Evolutionary conservation across 1,284 basidiomycete species (phyloP).

Genomic region (Rhizoctonia solani): DNA sequence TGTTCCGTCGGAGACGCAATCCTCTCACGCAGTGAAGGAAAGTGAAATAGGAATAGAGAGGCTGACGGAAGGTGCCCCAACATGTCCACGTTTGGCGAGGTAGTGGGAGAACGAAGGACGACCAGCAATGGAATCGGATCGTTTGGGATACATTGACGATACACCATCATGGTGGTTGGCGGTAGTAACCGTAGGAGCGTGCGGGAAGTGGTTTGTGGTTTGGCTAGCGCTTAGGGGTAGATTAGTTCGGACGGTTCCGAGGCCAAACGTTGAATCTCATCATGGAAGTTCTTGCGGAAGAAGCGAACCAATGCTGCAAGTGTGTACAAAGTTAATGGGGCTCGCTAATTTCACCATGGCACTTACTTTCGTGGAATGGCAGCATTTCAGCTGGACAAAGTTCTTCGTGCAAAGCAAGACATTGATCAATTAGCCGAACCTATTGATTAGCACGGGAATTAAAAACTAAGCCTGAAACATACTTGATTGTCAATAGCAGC

Average conservation of each 20-base stretch:
- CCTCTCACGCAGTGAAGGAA: slow-evolving; percentile 22
- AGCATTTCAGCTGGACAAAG: slow-evolving; percentile 86
- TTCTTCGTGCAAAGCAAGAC: slow-evolving; percentile 79
- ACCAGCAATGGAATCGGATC: slow-evolving; percentile 24
- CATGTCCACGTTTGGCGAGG: slow-evolving; percentile 6
- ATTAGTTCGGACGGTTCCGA: slow-evolving; percentile 43
- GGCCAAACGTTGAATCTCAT: slow-evolving; percentile 76
- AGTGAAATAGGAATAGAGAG: slow-evolving; percentile 31
- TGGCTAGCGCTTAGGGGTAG: background rate
- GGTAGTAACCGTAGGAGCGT: slow-evolving; percentile 8
- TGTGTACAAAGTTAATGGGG: background rate
- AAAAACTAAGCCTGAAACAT: slow-evolving; percentile 38
- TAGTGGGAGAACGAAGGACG: slow-evolving; percentile 19
- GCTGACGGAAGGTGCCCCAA: slow-evolving; percentile 19
- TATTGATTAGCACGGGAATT: slow-evolving; percentile 43
- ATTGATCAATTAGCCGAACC: slow-evolving; percentile 80
- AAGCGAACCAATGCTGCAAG: slow-evolving; percentile 69
- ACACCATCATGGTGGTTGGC: slow-evolving; percentile 22
- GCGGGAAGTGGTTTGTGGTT: slow-evolving; percentile 24
- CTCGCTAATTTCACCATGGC: background rate
- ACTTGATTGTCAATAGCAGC: slow-evolving; percentile 83
- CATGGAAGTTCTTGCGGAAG: slow-evolving; percentile 87
- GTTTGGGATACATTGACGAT: slow-evolving; percentile 24
- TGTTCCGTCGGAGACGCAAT: slow-evolving; percentile 26
- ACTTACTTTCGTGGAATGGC: slow-evolving; percentile 77